Base-by-base conservation (phyloP, 306 rosid species). In the Elaeagnus macrophylla region DNA sequence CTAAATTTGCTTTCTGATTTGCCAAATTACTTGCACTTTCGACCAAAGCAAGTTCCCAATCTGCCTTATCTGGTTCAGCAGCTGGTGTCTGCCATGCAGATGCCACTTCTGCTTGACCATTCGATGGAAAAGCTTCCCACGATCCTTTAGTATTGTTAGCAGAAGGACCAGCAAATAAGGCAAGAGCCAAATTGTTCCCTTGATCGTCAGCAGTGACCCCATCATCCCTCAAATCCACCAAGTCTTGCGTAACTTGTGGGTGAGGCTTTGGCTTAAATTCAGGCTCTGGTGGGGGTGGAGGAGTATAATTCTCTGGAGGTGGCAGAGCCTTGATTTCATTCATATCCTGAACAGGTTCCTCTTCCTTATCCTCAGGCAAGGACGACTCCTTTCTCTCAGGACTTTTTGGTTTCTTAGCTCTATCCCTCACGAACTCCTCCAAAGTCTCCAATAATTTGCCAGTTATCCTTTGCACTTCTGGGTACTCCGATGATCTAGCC, bases 71-170 rank as follows among this genome's bases (percentile, higher is more conserved):
- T 0, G 85, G 71, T 50, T 91, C 99, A 0, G 99, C 99, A 0
- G 96, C 99, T 0, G 96, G 99, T 5, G 74, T 87, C 72, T 91
- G 89, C 99, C 99, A 91, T 51, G 99, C 96, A 5, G 99, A 91
- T 44, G 99, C 84, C 54, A 87, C 89, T 71, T 87, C 76, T 0
- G 88, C 87, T 64, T 77, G 86, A 59, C 95, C 99, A 51, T 87
- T 80, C 0, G 96, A 80, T 1, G 95, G 83, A 79, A 91, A 91
- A 19, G 99, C 93, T 67, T 91, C 87, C 99, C 99, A 91, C 0
- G 97, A 84, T 39, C 97, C 97, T 73, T 91, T 91, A 6, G 66
- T 72, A 74, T 53, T 62, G 20, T 61, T 84, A 2, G 72, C 78
- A 1, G 81, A 76, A 37, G 87, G 81, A 43, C 95, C 96, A 20